Evolutionary conservation across 2,329 filamentous ascomycete genomes (phyloP), one percentile per base, ranked within the genome.

Genomic region (Dactylella cylindrospora): DNA sequence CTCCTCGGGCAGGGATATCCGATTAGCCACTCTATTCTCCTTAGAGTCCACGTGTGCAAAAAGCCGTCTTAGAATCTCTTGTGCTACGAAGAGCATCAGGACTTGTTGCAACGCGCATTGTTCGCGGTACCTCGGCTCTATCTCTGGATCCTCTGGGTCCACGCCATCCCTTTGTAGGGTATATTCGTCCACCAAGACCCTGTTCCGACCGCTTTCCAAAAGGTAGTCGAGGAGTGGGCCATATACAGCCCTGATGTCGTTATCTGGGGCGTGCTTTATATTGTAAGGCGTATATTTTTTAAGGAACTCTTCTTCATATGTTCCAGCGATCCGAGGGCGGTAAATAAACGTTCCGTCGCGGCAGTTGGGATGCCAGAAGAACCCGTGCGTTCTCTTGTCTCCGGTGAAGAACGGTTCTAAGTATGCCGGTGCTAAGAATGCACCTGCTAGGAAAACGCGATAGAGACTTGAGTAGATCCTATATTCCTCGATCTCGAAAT

Each of bases 61-160:
- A 10, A 39, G 35, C 35, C 35, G 25, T 23, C 35, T 19, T 22
- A 39, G 17, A 39, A 39, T 39, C 6, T 39, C 35, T n/a, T 39
- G 35, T 5, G 35, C 35, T 39, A 39, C 6, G 19, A 39, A 39
- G 17, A 39, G 35, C 35, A 39, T 39, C 35, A 39, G 25, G 3
- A 39, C 19, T 23, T 39, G 35, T 19, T 39, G 35, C 6, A 39
- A 9, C 3, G 17, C 17, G 35, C 19, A 22, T 8, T 22, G 22
- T 22, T 39, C 35, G n/a, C 35, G 35, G 25, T n/a, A 4, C 35
- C 6, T 39, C 3, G 3, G 19, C 10, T 23, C 17, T 3, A 5
- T 3, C 19, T 39, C 35, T 8, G 35, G 19, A n/a, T 12, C 10
- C 6, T 5, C 35, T 39, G 3, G 3, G 25, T 7, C 8, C 6